Conservation (phyloP, 805 yeast genomes). For the Nakazawaea sp. region DNA sequence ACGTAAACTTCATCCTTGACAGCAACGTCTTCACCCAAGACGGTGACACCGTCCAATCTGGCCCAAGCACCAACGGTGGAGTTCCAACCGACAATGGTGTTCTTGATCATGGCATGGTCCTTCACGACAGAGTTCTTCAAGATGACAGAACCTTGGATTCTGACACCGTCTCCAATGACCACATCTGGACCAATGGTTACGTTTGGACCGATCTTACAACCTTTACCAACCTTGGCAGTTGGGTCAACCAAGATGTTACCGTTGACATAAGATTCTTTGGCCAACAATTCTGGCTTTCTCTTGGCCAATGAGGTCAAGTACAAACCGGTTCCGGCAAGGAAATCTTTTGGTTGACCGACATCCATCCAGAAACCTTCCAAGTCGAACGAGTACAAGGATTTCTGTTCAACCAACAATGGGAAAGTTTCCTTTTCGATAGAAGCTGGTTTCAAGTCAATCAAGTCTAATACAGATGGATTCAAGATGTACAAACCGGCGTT, state of each 20-base stretch:
- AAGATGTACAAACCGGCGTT: constrained; percentile 98
- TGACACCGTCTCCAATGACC: constrained; percentile 95
- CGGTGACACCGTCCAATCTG: constrained; percentile 95
- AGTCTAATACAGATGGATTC: constrained; percentile 95
- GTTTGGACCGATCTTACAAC: constrained; percentile 96
- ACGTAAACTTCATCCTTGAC: constrained; percentile 98
- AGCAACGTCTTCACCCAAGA: constrained; percentile 97
- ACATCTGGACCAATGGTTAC: constrained; percentile 97
- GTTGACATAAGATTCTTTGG: constrained; percentile 53
- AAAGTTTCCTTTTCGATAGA: constrained; percentile 99
- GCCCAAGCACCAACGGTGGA: constrained; percentile 98
- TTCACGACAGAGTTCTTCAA: constrained; percentile 85
- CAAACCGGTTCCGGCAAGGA: constrained; percentile 90
- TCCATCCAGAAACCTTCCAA: constrained; percentile 99
- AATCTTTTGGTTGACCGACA: constrained; percentile 99
- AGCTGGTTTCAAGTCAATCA: constrained; percentile 97
- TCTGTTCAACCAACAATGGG: constrained; percentile 90
- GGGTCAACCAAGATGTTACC: constrained; percentile 95
- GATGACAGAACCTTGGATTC: constrained; percentile 92
- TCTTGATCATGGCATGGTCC: constrained; percentile 97
- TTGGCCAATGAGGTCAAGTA: constrained; percentile 83
- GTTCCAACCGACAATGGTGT: constrained; percentile 99
- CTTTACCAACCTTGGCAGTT: constrained; percentile 85
- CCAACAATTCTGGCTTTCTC: constrained; percentile 67
- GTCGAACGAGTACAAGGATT: constrained; percentile 88